Evolutionary conservation across 2,329 filamentous ascomycete genomes (phyloP).

Genomic region (Colletotrichum falcatum): DNA sequence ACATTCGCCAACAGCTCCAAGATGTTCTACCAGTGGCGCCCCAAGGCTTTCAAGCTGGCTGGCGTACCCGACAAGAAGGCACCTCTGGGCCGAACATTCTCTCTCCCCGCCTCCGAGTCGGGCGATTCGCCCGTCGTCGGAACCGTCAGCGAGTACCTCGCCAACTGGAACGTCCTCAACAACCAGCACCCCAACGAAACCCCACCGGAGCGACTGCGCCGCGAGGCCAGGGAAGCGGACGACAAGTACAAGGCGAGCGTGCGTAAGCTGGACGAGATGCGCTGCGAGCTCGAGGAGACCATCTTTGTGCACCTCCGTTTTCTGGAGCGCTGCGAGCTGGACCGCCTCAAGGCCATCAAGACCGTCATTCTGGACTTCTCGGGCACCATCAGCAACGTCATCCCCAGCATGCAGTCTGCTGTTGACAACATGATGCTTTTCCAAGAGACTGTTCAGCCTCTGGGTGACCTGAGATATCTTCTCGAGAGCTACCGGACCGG

Average conservation of each 20-base stretch:
- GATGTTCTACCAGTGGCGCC: slow-evolving; percentile 97
- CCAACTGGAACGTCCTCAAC: slow-evolving; percentile 93
- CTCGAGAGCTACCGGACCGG: slow-evolving; percentile 98
- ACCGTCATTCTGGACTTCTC: slow-evolving; percentile 98
- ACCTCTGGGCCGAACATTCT: slow-evolving; percentile 78
- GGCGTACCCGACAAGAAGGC: slow-evolving; percentile 91
- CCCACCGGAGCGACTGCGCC: slow-evolving; percentile 83
- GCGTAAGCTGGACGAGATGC: slow-evolving; percentile 86
- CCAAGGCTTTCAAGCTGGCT: slow-evolving; percentile 88
- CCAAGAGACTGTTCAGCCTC: slow-evolving; percentile 97
- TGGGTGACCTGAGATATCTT: slow-evolving; percentile 90
- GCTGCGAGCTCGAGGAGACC: slow-evolving; percentile 94
- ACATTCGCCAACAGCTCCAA: slow-evolving; percentile 97
- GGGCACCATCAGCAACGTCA: slow-evolving; percentile 96
- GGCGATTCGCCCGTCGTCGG: slow-evolving; percentile 83
- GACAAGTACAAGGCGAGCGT: slow-evolving; percentile 93
- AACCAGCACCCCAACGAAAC: slow-evolving; percentile 95
- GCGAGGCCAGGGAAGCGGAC: slow-evolving; percentile 90
- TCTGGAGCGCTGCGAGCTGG: slow-evolving; percentile 96
- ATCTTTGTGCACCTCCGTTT: slow-evolving; percentile 94
- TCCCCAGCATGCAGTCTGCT: slow-evolving; percentile 93
- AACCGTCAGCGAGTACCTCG: slow-evolving; percentile 87
- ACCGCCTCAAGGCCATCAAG: slow-evolving; percentile 97
- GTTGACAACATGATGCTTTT: slow-evolving; percentile 99
- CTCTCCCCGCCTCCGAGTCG: slow-evolving; percentile 68